These are phyloP conservation scores for Syzygium malaccense DNA, from an alignment of 441 rosid genomes.

Conservation along the genomic window DNA sequence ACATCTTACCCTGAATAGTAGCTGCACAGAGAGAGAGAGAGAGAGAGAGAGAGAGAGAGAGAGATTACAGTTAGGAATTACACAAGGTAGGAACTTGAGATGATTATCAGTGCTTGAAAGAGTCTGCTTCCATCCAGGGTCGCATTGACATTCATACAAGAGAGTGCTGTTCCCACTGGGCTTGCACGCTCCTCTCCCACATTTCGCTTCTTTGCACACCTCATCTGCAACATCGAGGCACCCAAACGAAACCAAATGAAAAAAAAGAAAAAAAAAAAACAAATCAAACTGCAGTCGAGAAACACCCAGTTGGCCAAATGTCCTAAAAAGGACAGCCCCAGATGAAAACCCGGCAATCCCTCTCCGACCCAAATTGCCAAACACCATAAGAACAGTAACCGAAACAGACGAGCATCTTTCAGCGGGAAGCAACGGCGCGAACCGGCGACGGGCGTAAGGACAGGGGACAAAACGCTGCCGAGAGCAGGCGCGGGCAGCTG, in stretches of 20 bases:
- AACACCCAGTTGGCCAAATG: not conserved
- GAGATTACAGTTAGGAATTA: slow-evolving; percentile 65
- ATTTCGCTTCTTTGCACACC: slow-evolving; percentile 44
- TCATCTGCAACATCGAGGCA: slow-evolving; percentile 23
- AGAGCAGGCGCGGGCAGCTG: not conserved
- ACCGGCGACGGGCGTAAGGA: not conserved
- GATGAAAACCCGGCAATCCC: not conserved
- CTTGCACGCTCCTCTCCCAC: slow-evolving; percentile 79
- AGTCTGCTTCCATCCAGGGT: slow-evolving; percentile 66
- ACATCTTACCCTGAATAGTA: not conserved
- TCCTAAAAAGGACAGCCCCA: not conserved
- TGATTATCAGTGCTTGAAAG: slow-evolving; percentile 10
- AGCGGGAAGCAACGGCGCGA: not conserved
- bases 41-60: slow-evolving; percentile 1
- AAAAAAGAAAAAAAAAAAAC: not conserved
- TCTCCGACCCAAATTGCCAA: not conserved
- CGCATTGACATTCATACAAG: slow-evolving; percentile 54
- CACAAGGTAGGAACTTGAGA: slow-evolving; percentile 82
- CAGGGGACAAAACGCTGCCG: not conserved
- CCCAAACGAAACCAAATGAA: not conserved
- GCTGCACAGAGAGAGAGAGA: not conserved
- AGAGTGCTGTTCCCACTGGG: slow-evolving; percentile 25
- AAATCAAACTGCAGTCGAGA: not conserved
- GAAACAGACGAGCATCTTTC: not conserved
- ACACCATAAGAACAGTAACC: not conserved